Base-by-base conservation (phyloP, 2,329 filamentous ascomycete species). In the Aspergillus novofumigatus region DNA sequence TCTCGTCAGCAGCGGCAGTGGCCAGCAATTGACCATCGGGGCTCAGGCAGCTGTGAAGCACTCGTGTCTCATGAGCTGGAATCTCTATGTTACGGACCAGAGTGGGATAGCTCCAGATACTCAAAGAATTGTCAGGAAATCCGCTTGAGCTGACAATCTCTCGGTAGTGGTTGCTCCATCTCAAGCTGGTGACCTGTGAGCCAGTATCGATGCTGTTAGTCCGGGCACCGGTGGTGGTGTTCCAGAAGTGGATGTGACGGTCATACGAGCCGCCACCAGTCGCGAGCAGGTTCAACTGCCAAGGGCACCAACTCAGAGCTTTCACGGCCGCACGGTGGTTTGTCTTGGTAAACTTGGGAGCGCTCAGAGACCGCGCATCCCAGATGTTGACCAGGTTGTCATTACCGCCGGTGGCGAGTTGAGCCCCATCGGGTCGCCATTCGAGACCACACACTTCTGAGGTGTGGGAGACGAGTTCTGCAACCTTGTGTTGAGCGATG, bases 241-340 rank as follows among this genome's bases (percentile, higher is more conserved):
- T 99, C 94, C 94, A 99, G 85, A 99, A 99, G 82, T 99, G 94
- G 76, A 99, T 99, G 78, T 97, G 90, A 67, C 92, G 90, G 75
- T 99, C 94, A 76, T 97, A 95, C 47, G 91, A 95, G 66, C 94
- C 94, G 71, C 94, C 94, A 56, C 94, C 94, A 47, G 94, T 97
- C 57, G 94, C 94, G 50, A 99, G 88, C 51, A 97, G 86, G 82
- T 97, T 97, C 77, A 91, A 87, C 80, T 96, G 94, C 94, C 94
- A 99, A 47, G 94, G 94, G 83, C 94, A 99, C 94, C 94, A 99
- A 62, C 92, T 90, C 49, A 99, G 86, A 58, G 94, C 94, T 85
- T 99, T 99, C 79, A 99, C 92, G 48, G 94, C 94, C 56, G 94
- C 94, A 78, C 94, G 94, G 83, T 99, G 94, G 84, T 99, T 99